Evolutionary conservation across 2,329 filamentous ascomycete species (phyloP).

Genomic region (Cladosporium cucumerinum): DNA sequence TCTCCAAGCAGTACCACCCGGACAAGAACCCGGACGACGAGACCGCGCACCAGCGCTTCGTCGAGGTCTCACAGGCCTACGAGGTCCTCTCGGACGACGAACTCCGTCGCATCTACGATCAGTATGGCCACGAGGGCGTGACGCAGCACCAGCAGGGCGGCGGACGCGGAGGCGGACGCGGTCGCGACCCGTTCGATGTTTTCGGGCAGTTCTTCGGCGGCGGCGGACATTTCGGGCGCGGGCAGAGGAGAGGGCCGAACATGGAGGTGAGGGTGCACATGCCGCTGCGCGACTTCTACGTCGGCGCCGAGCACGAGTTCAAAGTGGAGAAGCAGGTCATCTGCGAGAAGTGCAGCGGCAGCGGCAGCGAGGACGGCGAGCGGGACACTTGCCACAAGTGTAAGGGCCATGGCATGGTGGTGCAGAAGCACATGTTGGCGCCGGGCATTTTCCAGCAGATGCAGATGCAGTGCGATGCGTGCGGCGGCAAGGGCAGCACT

Average conservation of each 20-base stretch:
- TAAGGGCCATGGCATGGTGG: constrained; percentile 73
- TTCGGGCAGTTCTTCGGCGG: constrained; percentile 97
- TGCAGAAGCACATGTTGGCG: constrained; percentile 87
- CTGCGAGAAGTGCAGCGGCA: constrained; percentile 86
- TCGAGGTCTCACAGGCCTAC: constrained; percentile 92
- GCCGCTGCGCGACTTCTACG: constrained; percentile 88
- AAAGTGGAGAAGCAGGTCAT: constrained; percentile 91
- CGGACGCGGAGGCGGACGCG: constrained; percentile 48
- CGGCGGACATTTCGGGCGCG: constrained; percentile 74
- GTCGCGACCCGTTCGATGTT: constrained; percentile 87
- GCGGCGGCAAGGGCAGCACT: constrained; percentile 80
- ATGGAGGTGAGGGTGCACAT: constrained; percentile 82
- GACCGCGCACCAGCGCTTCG: constrained; percentile 82
- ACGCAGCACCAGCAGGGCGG: constrained; percentile 73
- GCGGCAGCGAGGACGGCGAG: constrained; percentile 75
- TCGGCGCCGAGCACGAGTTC: constrained; percentile 80
- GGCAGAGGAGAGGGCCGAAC: constrained; percentile 77
- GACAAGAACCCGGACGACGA: constrained; percentile 93
- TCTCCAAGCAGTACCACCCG: constrained; percentile 95
- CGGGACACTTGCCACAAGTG: constrained; percentile 72
- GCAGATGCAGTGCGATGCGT: constrained; percentile 84
- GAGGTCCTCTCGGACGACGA: constrained; percentile 80
- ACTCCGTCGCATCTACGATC: constrained; percentile 85
- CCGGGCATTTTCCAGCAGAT: constrained; percentile 99
- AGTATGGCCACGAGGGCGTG: constrained; percentile 87